These are phyloP conservation scores for Termitomyces sp. DNA, from an alignment of 768 basidiomycete genomes.

Conservation along the genomic window DNA sequence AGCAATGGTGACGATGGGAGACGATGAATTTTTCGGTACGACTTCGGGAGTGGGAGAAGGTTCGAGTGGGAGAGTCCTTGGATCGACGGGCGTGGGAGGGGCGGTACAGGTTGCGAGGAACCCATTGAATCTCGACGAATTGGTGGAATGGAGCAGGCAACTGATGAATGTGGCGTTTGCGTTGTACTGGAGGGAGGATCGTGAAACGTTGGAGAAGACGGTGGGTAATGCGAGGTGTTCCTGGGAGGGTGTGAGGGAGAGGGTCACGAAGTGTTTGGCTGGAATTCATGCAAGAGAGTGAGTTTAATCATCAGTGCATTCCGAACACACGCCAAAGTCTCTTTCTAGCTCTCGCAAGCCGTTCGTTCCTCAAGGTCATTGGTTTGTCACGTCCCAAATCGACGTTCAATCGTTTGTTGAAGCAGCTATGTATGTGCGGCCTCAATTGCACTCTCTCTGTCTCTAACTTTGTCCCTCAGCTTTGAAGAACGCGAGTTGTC, in stretches of 20 bases:
- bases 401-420: conserved; percentile 69
- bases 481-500: conserved; percentile 62
- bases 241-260: conserved; percentile 72
- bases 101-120: conserved; percentile 44
- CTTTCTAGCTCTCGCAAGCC: conserved; percentile 68
- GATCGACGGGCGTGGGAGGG: background rate
- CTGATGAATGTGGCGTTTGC: conserved; percentile 83
- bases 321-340: background rate
- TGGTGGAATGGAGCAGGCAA: conserved; percentile 69
- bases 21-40: conserved; percentile 90
- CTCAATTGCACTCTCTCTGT: background rate
- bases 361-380: conserved; percentile 82
- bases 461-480: conserved; percentile 32
- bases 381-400: conserved; percentile 60
- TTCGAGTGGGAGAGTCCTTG: background rate
- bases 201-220: conserved; percentile 19
- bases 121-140: conserved; percentile 79
- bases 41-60: background rate
- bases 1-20: conserved; percentile 85
- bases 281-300: conserved; percentile 89
- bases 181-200: conserved; percentile 50
- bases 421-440: conserved; percentile 67
- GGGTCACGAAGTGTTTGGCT: conserved; percentile 73
- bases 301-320: conserved; percentile 23
- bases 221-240: conserved; percentile 36